phyloP scores from a whole-genome alignment of 2,329 filamentous ascomycete genomes.

The Emergomyces africanus region DNA sequence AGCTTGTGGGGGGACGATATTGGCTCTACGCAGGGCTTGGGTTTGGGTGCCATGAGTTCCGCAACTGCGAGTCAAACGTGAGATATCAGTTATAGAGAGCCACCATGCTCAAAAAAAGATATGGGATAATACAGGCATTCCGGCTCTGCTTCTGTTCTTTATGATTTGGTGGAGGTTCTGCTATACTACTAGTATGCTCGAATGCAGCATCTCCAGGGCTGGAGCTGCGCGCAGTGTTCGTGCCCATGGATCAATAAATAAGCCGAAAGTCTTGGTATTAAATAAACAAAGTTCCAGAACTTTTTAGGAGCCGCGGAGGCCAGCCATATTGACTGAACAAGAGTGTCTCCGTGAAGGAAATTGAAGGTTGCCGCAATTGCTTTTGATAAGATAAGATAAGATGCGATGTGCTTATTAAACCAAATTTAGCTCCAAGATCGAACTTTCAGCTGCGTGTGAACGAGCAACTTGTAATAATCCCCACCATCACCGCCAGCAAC shows the following conservation, averaged over 20 bases:
- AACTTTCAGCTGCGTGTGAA: background rate
- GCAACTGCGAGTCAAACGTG: conserved; percentile 6
- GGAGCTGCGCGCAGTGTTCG: background rate
- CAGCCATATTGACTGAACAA: background rate
- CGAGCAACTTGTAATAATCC: background rate
- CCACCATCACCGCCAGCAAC: background rate
- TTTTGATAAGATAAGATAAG: background rate
- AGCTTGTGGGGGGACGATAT: background rate
- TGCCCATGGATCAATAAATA: background rate
- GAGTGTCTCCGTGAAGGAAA: background rate
- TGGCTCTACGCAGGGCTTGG: conserved; percentile 6
- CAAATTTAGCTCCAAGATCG: background rate
- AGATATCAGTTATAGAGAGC: conserved; percentile 1
- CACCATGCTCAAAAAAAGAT: background rate
- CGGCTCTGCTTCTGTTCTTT: conserved; percentile 11
- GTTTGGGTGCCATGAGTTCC: conserved; percentile 9
- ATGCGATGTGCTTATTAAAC: conserved; percentile 3
- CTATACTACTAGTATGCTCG: background rate
- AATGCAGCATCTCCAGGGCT: background rate
- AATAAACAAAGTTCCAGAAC: background rate
- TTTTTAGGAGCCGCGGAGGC: background rate
- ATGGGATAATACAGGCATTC: conserved; percentile 3
- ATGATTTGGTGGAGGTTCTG: conserved; percentile 8
- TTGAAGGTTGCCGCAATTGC: background rate
- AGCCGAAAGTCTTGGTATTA: background rate